Evolutionary conservation across 2,329 filamentous ascomycete genomes (phyloP), one percentile per base, ranked within the genome.

Genomic region (Penicillium digitatum): DNA sequence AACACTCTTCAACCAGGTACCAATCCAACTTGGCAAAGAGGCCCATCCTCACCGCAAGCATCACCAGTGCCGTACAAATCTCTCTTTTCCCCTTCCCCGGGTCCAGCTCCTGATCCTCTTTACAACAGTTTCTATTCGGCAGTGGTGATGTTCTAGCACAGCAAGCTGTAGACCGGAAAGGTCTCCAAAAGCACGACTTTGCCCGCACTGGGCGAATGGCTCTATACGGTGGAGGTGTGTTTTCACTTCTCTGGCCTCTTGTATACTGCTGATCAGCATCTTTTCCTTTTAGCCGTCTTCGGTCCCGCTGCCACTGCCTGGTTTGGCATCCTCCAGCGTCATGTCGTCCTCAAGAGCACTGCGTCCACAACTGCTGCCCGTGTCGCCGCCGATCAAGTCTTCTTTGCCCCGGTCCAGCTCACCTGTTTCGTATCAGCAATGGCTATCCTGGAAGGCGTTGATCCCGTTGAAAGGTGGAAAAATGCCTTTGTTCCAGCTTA

Each of bases 61-160:
- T 96, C 66, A 95, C 91, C 54, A 96, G 93, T 37, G 88, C 90
- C 46, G 82, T 85, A 73, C 46, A 74, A 64, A 14, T 12, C 8
- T 18, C 18, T 6, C 18, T 7, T 31, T 26, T 10, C 34, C 9
- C 11, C n/a, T 26, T 50, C 10, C 35, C n/a, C 12, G 10, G 12
- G 9, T 37, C 22, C 12, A 48, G 1, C 12, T 22, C 14, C 51
- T 54, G 10, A 54, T 37, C 14, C 12, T 34, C 18, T 7, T 31
- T 26, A 39, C 35, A 32, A 20, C 61, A 86, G 83, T 73, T 97
- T 56, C 86, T 99, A 60, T 99, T 97, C 72, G 92, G 88, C 55
- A 89, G 91, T 14, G 94, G 94, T 67, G 94, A 99, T 77, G 81
- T 88, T 57, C 86, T 95, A 63, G 90, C 94, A 35, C 94, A 99